Evolutionary conservation across 2,329 filamentous ascomycete genomes (phyloP).

Genomic region (Fusarium sp.): DNA sequence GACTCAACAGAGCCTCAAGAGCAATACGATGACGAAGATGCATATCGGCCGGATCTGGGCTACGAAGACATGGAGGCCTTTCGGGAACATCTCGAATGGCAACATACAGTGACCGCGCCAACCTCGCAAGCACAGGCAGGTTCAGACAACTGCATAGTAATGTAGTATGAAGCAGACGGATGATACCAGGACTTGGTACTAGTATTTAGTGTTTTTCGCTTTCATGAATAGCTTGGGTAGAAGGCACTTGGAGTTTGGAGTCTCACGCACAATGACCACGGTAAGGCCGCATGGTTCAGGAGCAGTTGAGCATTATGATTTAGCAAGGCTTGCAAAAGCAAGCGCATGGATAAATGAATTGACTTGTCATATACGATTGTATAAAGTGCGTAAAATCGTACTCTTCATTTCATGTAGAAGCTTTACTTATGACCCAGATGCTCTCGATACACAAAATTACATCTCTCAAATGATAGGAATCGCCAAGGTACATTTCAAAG

Average conservation of each 20-base stretch:
- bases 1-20: conserved; percentile 59
- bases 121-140: conserved; percentile 53
- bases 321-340: conserved; percentile 35
- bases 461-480: not conserved
- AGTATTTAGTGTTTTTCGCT: conserved; percentile 14
- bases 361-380: conserved; percentile 35
- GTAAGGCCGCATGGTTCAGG: conserved; percentile 20
- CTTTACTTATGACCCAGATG: not conserved
- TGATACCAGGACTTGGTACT: conserved; percentile 2
- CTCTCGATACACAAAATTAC: not conserved
- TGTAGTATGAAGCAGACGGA: conserved; percentile 52
- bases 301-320: conserved; percentile 28
- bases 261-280: conserved; percentile 13
- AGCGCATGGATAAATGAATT: conserved; percentile 26
- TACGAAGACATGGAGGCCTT: conserved; percentile 64
- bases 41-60: conserved; percentile 62
- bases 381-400: conserved; percentile 40
- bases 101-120: conserved; percentile 60
- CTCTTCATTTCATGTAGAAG: not conserved
- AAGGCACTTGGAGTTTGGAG: conserved; percentile 46
- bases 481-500: not conserved
- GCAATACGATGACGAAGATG: conserved; percentile 64
- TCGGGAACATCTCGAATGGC: conserved; percentile 69
- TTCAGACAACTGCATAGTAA: conserved; percentile 59
- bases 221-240: conserved; percentile 28